Evolutionary conservation across 176 grass and related monocot species (phyloP), one percentile per base, ranked within the genome.

Genomic region (Ananas comosus): DNA sequence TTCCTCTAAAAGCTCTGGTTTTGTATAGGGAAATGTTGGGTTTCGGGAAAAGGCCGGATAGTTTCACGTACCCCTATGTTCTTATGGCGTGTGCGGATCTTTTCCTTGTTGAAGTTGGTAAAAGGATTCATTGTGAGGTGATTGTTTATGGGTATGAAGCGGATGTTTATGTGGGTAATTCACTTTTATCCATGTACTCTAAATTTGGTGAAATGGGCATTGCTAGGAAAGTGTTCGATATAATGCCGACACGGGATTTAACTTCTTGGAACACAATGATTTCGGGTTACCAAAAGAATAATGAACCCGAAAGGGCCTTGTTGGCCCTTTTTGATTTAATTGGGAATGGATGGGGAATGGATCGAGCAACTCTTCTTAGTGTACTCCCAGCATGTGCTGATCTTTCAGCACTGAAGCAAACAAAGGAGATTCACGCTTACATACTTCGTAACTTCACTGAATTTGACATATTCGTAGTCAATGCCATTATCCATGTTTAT

Each of bases 261-360:
- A 85, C 78, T 68, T 70, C 88, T 64, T 87, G 85, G 85, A 91
- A 85, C 17, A 69, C 73, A 0, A 77, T 91, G 76, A 85, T 87
- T 78, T 85, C 86, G 51, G 85, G 88, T 7, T 75, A 77, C 1
- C n/a, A 52, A 29, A 69, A 66, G 52, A 77, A 68, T 50, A n/a
- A 50, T 18, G 75, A 77, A 18, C 42, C 75, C 11, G 13, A 12
- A 66, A 77, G 19, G 19, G 66, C 75, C 27, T 52, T 77, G 10
- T 49, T 21, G 12, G 23, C 69, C 65, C 59, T 77, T 61, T 19
- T 53, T 69, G 28, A 23, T 61, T 22, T n/a, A 11, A 6, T n/a
- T 63, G 42, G 24, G n/a, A 8, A 13, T 12, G 13, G 47, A 17
- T 42, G 17, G 11, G 21, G 52, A n/a, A 12, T 58, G 33, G 75